phyloP scores from a whole-genome alignment of 164 flowering plant genomes.

The Macadamia tetraphylla region DNA sequence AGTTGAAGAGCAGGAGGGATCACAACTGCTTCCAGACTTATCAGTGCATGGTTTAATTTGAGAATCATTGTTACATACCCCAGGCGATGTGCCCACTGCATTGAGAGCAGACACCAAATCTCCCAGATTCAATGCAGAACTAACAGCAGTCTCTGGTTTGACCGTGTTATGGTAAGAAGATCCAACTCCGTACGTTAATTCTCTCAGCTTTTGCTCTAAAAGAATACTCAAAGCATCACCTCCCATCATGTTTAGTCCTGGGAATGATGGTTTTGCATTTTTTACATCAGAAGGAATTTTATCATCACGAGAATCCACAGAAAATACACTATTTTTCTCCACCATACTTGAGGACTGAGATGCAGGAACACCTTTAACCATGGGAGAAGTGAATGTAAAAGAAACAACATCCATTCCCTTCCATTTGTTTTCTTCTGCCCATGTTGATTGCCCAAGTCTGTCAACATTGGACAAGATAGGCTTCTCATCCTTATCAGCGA shows the following conservation, averaged over 20 bases:
- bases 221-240: slow-evolving; percentile 78
- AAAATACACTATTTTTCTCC: slow-evolving; percentile 19
- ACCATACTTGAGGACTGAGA: slow-evolving; percentile 30
- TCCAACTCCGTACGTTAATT: slow-evolving; percentile 46
- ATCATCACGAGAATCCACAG: slow-evolving; percentile 29
- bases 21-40: slow-evolving; percentile 12
- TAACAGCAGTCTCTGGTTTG: slow-evolving; percentile 19
- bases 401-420: slow-evolving; percentile 84
- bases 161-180: slow-evolving; percentile 26
- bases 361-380: slow-evolving; percentile 36
- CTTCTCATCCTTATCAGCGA: slow-evolving; percentile 24
- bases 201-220: slow-evolving; percentile 78
- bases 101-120: slow-evolving; percentile 24
- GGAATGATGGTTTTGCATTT: slow-evolving; percentile 27
- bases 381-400: slow-evolving; percentile 85
- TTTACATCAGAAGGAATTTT: slow-evolving; percentile 25
- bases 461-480: slow-evolving; percentile 19
- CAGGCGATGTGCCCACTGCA: slow-evolving; percentile 17
- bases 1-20: slow-evolving; percentile 27
- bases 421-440: slow-evolving; percentile 45
- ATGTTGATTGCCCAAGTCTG: slow-evolving; percentile 18
- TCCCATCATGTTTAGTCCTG: slow-evolving; percentile 47
- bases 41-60: slow-evolving; percentile 14
- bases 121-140: slow-evolving; percentile 23
- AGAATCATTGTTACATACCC: slow-evolving; percentile 16